These are phyloP conservation scores for Cardiospermum halicacabum DNA, from an alignment of 345 rosid species.

Conservation along the genomic window DNA sequence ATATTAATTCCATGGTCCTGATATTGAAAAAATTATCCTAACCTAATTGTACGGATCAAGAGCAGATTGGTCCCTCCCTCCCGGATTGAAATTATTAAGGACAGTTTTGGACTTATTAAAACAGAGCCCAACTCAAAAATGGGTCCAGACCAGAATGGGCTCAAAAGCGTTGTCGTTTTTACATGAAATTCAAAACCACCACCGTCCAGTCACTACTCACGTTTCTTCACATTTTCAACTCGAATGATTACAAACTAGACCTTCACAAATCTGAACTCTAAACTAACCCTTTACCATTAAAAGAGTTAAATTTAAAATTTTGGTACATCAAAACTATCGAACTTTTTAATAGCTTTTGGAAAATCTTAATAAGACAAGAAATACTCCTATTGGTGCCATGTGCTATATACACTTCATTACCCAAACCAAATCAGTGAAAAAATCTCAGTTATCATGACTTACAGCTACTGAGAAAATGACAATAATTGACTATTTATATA, in stretches of 20 bases:
- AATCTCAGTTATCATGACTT: conserved; percentile 10
- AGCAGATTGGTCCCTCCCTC: too few relatives aligned
- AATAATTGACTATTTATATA: not conserved
- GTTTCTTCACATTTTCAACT: not conserved
- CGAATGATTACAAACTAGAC: not conserved
- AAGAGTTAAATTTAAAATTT: too few relatives aligned
- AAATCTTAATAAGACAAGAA: conserved; percentile 4
- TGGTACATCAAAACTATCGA: too few relatives aligned
- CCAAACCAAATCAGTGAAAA: conserved; percentile 9
- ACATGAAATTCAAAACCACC: not conserved
- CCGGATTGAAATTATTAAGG: too few relatives aligned
- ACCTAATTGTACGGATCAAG: too few relatives aligned
- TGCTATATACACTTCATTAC: not conserved
- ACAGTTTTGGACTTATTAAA: too few relatives aligned
- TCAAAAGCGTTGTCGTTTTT: not conserved
- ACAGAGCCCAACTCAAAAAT: too few relatives aligned
- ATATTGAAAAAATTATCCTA: too few relatives aligned
- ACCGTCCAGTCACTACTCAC: not conserved
- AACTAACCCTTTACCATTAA: not conserved
- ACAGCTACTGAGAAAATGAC: conserved; percentile 24
- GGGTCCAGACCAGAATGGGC: not conserved
- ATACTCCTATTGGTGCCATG: not conserved
- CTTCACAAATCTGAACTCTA: not conserved
- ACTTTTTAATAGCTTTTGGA: too few relatives aligned
- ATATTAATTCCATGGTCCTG: too few relatives aligned